These are phyloP conservation scores for Annulohypoxylon moriforme DNA, from an alignment of 495 filamentous ascomycete genomes.

Conservation along the genomic window DNA sequence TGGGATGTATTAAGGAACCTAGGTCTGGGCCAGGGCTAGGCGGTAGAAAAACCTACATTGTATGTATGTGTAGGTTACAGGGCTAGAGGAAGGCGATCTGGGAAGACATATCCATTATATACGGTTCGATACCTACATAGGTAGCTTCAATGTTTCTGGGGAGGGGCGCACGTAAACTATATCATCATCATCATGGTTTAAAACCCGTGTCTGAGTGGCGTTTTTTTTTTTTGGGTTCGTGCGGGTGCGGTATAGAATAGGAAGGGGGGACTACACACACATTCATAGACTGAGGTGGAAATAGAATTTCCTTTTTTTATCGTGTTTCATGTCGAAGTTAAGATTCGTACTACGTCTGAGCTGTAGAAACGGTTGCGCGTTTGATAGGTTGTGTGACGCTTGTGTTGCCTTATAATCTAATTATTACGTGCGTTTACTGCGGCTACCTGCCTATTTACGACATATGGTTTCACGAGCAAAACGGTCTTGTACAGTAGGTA, in stretches of 20 bases:
- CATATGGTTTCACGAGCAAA: no score
- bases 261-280: conserved; percentile 6
- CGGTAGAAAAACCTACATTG: neutral
- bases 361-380: no score
- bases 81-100: neutral
- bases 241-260: neutral
- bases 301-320: conserved; percentile 25
- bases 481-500: no score
- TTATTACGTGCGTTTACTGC: neutral
- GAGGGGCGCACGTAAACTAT: conserved; percentile 3
- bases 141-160: neutral
- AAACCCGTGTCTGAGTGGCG: neutral
- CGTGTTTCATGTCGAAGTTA: neutral
- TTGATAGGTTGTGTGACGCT: neutral
- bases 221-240: neutral
- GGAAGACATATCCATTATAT: neutral
- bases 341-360: conserved; percentile 9
- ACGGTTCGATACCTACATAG: neutral
- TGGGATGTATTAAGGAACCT: neutral
- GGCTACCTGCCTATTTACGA: no score
- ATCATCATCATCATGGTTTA: neutral
- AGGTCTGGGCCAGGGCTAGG: neutral
- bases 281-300: conserved; percentile 30
- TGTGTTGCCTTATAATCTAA: neutral
- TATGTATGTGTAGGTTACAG: neutral